Evolutionary conservation across 1,139 yeast genomes (phyloP), one percentile per base, ranked within the genome.

Genomic region (Kodamaea fungicola): DNA sequence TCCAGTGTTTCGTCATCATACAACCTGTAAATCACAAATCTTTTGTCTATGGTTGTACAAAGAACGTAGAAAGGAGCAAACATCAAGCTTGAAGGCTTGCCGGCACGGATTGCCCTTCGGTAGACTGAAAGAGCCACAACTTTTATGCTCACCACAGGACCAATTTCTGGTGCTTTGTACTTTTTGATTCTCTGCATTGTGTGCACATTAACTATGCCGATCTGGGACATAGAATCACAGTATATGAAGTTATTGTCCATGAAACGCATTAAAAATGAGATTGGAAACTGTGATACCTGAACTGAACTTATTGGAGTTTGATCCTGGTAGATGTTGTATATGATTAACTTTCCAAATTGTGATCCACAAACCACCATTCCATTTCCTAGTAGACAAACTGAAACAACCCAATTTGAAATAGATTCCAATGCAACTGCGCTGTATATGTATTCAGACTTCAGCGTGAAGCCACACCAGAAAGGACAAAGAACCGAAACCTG

Each of bases 181-280:
- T 45, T 42, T 16, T 49, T 46, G 6, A 60, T 45, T 8, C 51
- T 40, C 34, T 54, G 36, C 31, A 54, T 45, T 0, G 55, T 48
- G 1, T 44, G 36, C 30, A 56, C 35, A 32, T 59, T 54, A 16
- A 66, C 40, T 2, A 66, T 50, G 0, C 70, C 70, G 5, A 62
- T 50, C 37, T 55, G 61, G 9, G 67, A 57, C 46, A 66, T 54
- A 2, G 64, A 45, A 43, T 67, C 73, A 31, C 57, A 44, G 41
- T 52, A 66, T 5, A 57, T 21, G 7, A 64, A 30, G 29, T 56
- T 45, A 16, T 51, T 42, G 33, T 51, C 51, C 8, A 49, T 43
- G 28, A 61, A 51, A 13, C 48, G 42, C 19, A 42, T 31, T 23
- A 65, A 32, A 16, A 48, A 47, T 4, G 43, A 39, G 22, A 67